Evolutionary conservation across 176 grass and related monocot species (phyloP).

Genomic region (Leersia perrieri): DNA sequence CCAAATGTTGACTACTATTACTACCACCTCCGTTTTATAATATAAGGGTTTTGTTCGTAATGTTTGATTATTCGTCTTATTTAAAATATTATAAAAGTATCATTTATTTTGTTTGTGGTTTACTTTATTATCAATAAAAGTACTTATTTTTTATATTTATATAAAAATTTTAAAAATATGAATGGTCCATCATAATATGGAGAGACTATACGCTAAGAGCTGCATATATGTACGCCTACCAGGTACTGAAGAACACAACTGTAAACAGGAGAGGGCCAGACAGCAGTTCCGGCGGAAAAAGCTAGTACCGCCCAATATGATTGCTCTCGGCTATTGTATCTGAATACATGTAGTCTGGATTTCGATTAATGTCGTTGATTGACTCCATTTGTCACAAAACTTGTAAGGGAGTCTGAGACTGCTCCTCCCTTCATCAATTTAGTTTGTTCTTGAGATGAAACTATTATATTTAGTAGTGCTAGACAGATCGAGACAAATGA

Average conservation of each 20-base stretch:
- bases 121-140: too few relatives aligned
- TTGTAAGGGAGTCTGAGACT: too few relatives aligned
- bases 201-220: too few relatives aligned
- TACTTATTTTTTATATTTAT: too few relatives aligned
- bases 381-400: neutral
- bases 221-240: neutral
- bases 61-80: too few relatives aligned
- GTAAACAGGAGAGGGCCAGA: constrained; percentile 71
- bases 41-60: too few relatives aligned
- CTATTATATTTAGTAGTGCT: neutral
- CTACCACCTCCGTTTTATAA: too few relatives aligned
- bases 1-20: too few relatives aligned
- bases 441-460: neutral
- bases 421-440: neutral
- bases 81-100: too few relatives aligned
- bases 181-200: too few relatives aligned
- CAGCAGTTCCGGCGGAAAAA: constrained; percentile 57
- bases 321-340: neutral
- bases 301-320: constrained; percentile 4
- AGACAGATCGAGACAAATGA: neutral
- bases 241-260: constrained; percentile 95
- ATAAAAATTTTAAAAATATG: too few relatives aligned
- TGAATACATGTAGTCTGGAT: neutral
- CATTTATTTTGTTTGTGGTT: too few relatives aligned
- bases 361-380: neutral